Evolutionary conservation across 1,284 basidiomycete species (phyloP).

Genomic region (Irpex sp.): DNA sequence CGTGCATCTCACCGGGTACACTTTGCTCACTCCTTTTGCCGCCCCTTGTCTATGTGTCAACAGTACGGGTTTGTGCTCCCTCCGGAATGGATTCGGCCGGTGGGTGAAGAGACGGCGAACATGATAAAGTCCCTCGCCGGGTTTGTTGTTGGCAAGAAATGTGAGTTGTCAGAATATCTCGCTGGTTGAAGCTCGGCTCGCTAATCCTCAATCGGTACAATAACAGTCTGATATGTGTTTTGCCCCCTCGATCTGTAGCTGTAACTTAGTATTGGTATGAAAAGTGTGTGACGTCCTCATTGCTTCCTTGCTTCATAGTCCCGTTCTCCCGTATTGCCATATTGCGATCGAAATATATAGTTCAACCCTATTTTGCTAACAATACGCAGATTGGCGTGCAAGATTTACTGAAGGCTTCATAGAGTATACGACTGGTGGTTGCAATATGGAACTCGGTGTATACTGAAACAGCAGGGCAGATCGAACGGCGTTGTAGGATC

Average conservation of each 20-base stretch:
- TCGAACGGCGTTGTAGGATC: no score
- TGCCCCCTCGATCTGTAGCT: background rate
- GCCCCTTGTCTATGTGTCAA: background rate
- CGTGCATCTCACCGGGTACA: no score
- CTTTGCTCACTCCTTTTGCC: no score
- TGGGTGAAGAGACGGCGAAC: slow-evolving; percentile 71
- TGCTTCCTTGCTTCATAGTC: background rate
- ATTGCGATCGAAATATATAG: no score
- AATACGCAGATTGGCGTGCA: no score
- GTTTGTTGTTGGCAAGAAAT: slow-evolving; percentile 48
- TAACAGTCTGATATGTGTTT: background rate
- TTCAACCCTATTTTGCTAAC: no score
- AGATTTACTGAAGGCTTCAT: no score
- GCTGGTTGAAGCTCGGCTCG: background rate
- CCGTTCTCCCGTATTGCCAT: background rate
- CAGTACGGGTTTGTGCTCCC: slow-evolving; percentile 83
- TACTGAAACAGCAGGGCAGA: no score
- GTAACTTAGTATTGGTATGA: background rate
- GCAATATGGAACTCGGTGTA: no score
- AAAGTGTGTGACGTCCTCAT: background rate
- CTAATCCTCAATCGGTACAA: background rate
- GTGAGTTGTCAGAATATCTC: slow-evolving; percentile 5
- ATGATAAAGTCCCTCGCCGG: slow-evolving; percentile 65
- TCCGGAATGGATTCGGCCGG: slow-evolving; percentile 67
- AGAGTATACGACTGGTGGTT: no score